Evolutionary conservation across 805 yeast species (phyloP).

Genomic region (Sugiyamaella qingdaonensis): DNA sequence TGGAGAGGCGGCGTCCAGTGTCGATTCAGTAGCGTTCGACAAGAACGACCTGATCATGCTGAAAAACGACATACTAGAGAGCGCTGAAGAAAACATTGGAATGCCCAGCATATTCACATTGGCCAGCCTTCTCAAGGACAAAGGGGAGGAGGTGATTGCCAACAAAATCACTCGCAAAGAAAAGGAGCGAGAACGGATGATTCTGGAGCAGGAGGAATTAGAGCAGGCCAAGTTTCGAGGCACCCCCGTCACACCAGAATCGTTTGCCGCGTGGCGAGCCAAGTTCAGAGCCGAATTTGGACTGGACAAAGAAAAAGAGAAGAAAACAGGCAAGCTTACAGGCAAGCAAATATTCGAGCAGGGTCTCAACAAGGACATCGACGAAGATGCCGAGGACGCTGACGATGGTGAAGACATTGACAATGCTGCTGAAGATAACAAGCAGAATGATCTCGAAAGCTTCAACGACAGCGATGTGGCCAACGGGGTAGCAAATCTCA

Average conservation of each 20-base stretch:
- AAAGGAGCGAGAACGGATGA: slow-evolving; percentile 51
- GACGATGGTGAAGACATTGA: slow-evolving; percentile 4
- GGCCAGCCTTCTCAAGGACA: slow-evolving; percentile 72
- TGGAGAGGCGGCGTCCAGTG: slow-evolving; percentile 41
- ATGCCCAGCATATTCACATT: slow-evolving; percentile 88
- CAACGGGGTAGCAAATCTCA: slow-evolving; percentile 3
- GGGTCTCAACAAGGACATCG: slow-evolving; percentile 76
- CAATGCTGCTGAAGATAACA: slow-evolving; percentile 2
- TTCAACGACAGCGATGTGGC: not conserved
- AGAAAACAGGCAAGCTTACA: slow-evolving; percentile 73
- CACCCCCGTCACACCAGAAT: slow-evolving; percentile 78
- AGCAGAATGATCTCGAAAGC: not conserved
- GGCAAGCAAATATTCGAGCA: slow-evolving; percentile 88
- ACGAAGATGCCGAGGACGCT: slow-evolving; percentile 44
- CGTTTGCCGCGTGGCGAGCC: slow-evolving; percentile 68
- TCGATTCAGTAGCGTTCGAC: slow-evolving; percentile 44
- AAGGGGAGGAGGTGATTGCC: slow-evolving; percentile 65
- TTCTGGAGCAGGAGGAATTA: slow-evolving; percentile 63
- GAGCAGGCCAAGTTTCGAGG: slow-evolving; percentile 91
- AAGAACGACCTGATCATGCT: slow-evolving; percentile 31
- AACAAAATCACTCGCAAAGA: slow-evolving; percentile 54
- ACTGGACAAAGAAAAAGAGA: slow-evolving; percentile 49
- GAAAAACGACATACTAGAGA: slow-evolving; percentile 23
- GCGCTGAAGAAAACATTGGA: slow-evolving; percentile 74
- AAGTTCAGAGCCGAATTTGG: slow-evolving; percentile 69